Evolutionary conservation across 768 basidiomycete genomes (phyloP).

Genomic region (Suillus fuscotomentosus): DNA sequence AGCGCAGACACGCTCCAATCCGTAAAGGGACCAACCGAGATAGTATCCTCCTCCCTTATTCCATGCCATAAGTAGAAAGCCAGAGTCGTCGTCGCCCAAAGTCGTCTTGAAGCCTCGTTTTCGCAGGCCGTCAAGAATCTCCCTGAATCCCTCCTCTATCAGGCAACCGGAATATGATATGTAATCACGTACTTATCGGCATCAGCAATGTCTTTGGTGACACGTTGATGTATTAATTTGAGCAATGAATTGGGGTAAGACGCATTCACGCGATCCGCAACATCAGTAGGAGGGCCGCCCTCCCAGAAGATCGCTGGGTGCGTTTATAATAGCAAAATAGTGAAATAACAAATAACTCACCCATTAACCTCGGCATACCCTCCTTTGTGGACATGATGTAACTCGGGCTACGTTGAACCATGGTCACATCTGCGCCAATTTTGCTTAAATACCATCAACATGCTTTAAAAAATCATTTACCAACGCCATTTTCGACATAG

Average conservation of each 20-base stretch:
- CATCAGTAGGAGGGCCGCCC: constrained; percentile 44
- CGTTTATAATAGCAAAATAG: constrained; percentile 9
- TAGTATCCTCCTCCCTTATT: constrained; percentile 63
- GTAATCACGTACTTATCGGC: constrained; percentile 47
- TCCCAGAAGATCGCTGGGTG: constrained; percentile 36
- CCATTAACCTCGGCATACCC: constrained; percentile 30
- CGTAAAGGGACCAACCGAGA: constrained; percentile 40
- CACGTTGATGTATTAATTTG: constrained; percentile 33
- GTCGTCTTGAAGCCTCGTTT: constrained; percentile 57
- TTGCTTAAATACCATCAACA: background rate
- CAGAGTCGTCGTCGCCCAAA: constrained; percentile 49
- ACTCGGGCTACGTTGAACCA: constrained; percentile 52
- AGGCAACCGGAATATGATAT: background rate
- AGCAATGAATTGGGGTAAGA: constrained; percentile 40
- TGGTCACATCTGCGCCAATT: constrained; percentile 37
- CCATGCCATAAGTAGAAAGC: constrained; percentile 48
- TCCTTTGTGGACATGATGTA: constrained; percentile 50
- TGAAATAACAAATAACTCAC: constrained; percentile 13
- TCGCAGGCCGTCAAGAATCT: constrained; percentile 53
- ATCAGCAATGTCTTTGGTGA: constrained; percentile 45
- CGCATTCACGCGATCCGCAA: constrained; percentile 53
- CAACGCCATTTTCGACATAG: constrained; percentile 43
- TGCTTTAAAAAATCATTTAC: constrained; percentile 22
- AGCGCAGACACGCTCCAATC: no score
- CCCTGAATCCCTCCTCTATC: constrained; percentile 27